Conservation (phyloP, 2,329 filamentous ascomycete genomes). For the Scortechinia acanthostroma region DNA sequence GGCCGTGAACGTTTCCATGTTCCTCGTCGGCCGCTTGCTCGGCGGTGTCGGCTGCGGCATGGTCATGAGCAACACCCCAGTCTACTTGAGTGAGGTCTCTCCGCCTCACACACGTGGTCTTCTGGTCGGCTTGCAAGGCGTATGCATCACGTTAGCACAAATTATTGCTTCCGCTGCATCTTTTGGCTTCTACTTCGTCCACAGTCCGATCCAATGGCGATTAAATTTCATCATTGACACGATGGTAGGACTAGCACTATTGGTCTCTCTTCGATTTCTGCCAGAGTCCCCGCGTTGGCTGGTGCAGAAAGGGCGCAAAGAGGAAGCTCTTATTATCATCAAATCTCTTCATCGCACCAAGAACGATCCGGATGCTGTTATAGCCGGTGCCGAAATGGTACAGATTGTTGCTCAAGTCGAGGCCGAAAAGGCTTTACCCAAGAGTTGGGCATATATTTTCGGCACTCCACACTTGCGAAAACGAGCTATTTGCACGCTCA, state of each 20-base stretch:
- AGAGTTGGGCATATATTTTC: conserved; percentile 1
- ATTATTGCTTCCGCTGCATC: conserved; percentile 12
- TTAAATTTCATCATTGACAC: conserved; percentile 10
- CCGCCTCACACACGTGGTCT: conserved; percentile 17
- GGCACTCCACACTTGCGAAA: conserved; percentile 5
- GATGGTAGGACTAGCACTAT: conserved; percentile 8
- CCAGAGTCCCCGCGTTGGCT: conserved; percentile 14
- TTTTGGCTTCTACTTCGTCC: conserved; percentile 15
- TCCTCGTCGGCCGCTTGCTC: conserved; percentile 19
- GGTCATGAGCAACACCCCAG: conserved; percentile 18
- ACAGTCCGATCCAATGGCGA: conserved; percentile 10
- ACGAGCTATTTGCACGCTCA: conserved; percentile 5
- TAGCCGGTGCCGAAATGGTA: conserved; percentile 14
- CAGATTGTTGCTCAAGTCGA: conserved; percentile 18
- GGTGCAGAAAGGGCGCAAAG: background rate
- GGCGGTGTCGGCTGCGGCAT: conserved; percentile 18
- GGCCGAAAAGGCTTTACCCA: conserved; percentile 9
- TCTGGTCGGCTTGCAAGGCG: conserved; percentile 20
- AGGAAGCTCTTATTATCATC: conserved; percentile 6
- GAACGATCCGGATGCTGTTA: conserved; percentile 11
- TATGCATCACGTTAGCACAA: conserved; percentile 13
- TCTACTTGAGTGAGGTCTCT: conserved; percentile 21
- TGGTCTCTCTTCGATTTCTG: conserved; percentile 7
- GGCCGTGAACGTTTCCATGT: conserved; percentile 11
- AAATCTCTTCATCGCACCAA: conserved; percentile 10